Base-by-base conservation (phyloP, 75 land plant species). In the Gnetum montanum region DNA sequence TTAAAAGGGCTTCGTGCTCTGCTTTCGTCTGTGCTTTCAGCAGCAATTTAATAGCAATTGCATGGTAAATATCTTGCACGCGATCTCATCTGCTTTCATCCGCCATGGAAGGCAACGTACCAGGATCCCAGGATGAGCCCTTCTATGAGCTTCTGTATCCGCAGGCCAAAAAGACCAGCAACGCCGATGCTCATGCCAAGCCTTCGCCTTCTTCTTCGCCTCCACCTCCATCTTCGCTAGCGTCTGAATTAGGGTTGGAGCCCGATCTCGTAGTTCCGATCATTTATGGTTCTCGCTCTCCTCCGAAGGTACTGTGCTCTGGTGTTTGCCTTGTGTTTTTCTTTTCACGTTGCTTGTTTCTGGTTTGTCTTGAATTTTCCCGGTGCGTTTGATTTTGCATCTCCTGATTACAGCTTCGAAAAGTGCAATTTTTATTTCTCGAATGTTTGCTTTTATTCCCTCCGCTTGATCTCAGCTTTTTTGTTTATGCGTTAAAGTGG, bases 141-240 rank as follows among this genome's bases (percentile, higher is more conserved):
- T 40, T 37, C 4, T 36, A 27, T 27, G 75, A 74, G 13, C 71
- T 74, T 4, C 53, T 75, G 48, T 60, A 63, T 24, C 68, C 63
- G n/a, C 54, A 33, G 15, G 47, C 49, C 12, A 65, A 55, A 7
- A 57, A 57, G 13, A 38, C 31, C 18, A 8, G 13, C 46, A 15
- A 56, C 4, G 61, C 75, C 25, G 69, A 64, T 52, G 72, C 71
- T 56, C 75, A 66, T 57, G 72, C 69, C 55, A 66, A 65, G 67
- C 67, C 73, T 11, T 66, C 66, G 31, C 66, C 70, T 0, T 54
- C 66, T 1, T 8, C 45, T 53, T 20, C 12, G 1, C n/a, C 55
- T 49, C 29, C 45, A 41, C 50, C 16, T 26, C 19, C 43, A 54
- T 38, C 57, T 10, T 16, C 47, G 33, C 41, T 22, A 47, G 44